Base-by-base conservation (phyloP, 345 rosid species). In the Ceriops tagal region DNA sequence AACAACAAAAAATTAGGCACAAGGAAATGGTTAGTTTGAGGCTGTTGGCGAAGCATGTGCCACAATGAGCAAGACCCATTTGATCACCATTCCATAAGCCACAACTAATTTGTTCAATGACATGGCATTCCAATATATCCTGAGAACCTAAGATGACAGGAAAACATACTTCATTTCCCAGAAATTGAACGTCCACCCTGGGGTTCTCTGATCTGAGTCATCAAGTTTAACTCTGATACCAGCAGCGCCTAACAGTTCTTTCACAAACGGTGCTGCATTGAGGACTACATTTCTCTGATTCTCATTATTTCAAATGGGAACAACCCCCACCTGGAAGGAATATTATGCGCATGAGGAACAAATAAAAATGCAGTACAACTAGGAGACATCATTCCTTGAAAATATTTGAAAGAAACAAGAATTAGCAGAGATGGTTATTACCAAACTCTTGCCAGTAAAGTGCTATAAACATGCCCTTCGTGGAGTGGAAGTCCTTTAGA, bases 141-240 rank as follows among this genome's bases (percentile, higher is more conserved):
- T 15, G 32, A 31, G 7, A 43, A 56, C 58, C 47, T 58, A 6
- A 51, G 20, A 9, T 2, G 10, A 35, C 47, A 69, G 53, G 51
- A 35, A 10, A 10, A 69, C 75, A 63, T 58, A 92, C 97, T 92
- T 95, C 97, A 92, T 88, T 78, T 87, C 96, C 97, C 99, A 90
- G 81, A 91, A 90, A 79, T 92, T 89, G 87, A 89, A 86, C 80
- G 90, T 92, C 97, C 96, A 95, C 22, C 97, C 96, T 6, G 92
- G 89, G 37, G 93, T 89, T 74, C 81, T 79, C 66, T 88, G 93
- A 16, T 92, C 96, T 22, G 87, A 78, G 66, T 88, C 93, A 78
- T 90, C 97, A 11, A 95, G 91, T 79, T 92, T 92, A 72, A 95
- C 96, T 82, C 76, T 88, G 61, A 90, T 62, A 31, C 96, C 93